Conservation (phyloP, 108 stramenopile species). For the Nannochloropsis salina region DNA sequence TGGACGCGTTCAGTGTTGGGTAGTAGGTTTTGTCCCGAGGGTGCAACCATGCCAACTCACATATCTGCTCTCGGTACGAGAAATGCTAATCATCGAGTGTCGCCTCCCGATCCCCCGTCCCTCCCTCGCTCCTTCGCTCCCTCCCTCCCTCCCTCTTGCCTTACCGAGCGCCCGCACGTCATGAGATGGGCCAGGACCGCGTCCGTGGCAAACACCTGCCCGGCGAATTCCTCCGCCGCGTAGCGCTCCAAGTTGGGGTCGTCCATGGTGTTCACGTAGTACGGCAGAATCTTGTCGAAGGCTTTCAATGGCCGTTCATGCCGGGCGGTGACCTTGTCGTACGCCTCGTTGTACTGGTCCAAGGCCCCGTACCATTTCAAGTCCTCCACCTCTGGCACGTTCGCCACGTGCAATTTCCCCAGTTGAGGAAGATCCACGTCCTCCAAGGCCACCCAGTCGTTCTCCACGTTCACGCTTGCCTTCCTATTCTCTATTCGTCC, state of each 20-base stretch:
- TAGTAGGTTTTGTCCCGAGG: not conserved
- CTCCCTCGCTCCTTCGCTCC: not conserved
- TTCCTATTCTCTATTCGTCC: slow-evolving; percentile 56
- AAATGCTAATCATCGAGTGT: slow-evolving; percentile 9
- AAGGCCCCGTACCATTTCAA: slow-evolving; percentile 84
- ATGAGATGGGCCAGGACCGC: slow-evolving; percentile 89
- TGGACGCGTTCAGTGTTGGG: not conserved
- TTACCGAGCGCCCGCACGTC: slow-evolving; percentile 90
- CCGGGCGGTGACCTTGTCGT: slow-evolving; percentile 73
- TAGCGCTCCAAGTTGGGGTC: slow-evolving; percentile 91
- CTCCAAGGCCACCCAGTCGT: slow-evolving; percentile 78
- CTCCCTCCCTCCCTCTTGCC: not conserved
- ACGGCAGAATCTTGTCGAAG: slow-evolving; percentile 75
- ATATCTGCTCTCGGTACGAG: slow-evolving; percentile 18
- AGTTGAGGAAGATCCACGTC: slow-evolving; percentile 86
- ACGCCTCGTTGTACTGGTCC: slow-evolving; percentile 83
- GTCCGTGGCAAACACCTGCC: slow-evolving; percentile 81
- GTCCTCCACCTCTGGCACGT: slow-evolving; percentile 57
- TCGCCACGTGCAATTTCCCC: slow-evolving; percentile 64
- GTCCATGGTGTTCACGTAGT: slow-evolving; percentile 90
- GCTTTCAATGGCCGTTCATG: slow-evolving; percentile 64
- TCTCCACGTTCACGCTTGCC: slow-evolving; percentile 67
- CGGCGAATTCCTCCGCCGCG: slow-evolving; percentile 77
- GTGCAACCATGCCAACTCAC: not conserved
- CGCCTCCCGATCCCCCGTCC: not conserved